phyloP scores from a whole-genome alignment of 495 filamentous ascomycete species.

The Bombardia bombarda region DNA sequence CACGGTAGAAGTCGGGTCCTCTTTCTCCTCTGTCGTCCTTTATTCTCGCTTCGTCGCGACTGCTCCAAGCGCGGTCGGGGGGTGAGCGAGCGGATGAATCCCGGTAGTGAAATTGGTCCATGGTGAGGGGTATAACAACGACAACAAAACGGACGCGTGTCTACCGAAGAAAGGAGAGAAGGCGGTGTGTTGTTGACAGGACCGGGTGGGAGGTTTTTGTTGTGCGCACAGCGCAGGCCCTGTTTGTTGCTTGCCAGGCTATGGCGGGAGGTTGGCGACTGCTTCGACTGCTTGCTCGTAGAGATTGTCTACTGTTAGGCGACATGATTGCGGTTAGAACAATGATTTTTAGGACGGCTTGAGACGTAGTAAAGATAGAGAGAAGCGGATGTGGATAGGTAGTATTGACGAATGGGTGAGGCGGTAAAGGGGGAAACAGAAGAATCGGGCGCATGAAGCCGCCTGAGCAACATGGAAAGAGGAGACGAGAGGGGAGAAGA shows the following conservation, averaged over 20 bases:
- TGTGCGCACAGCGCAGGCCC: slow-evolving; percentile 6
- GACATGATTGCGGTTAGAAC: slow-evolving; percentile 46
- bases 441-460: slow-evolving; percentile 21
- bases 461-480: slow-evolving; percentile 18
- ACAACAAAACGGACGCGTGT: too few relatives aligned
- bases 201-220: neutral
- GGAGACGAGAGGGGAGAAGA: slow-evolving; percentile 11
- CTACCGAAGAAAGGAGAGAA: neutral
- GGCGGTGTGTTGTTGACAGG: neutral
- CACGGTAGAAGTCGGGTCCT: slow-evolving; percentile 44
- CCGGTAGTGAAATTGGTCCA: slow-evolving; percentile 41
- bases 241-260: slow-evolving; percentile 21
- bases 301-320: slow-evolving; percentile 36
- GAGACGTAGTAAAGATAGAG: slow-evolving; percentile 17
- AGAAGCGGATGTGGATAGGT: slow-evolving; percentile 22
- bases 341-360: slow-evolving; percentile 27
- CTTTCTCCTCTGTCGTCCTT: slow-evolving; percentile 42
- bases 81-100: slow-evolving; percentile 42
- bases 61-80: slow-evolving; percentile 38
- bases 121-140: too few relatives aligned
- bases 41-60: slow-evolving; percentile 37
- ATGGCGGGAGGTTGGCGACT: slow-evolving; percentile 14
- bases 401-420: slow-evolving; percentile 13
- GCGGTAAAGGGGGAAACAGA: slow-evolving; percentile 12
- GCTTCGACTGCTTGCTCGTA: slow-evolving; percentile 15